Percentiles rank a stretch among this genome's conserved stretches.
Evolutionary conservation across 139 green algal genomes (phyloP).

Genomic region (Picochlorum sp.): DNA sequence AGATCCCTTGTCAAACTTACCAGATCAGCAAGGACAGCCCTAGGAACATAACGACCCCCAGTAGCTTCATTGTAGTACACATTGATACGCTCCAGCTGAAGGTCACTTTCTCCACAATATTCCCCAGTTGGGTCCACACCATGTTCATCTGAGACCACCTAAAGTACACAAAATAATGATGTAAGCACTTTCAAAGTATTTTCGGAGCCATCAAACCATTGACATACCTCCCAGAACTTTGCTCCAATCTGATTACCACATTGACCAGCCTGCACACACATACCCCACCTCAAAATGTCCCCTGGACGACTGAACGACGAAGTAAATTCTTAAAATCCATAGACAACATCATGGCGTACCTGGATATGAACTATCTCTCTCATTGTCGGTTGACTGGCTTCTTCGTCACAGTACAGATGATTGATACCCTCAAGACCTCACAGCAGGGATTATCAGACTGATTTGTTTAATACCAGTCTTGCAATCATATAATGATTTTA

Average conservation of each 20-base stretch:
- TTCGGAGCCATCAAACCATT: neutral
- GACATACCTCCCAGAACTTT: conserved; percentile 88
- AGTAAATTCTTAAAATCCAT: too few relatives aligned
- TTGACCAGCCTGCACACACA: conserved; percentile 67
- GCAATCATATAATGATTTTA: too few relatives aligned
- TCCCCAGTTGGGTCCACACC: conserved; percentile 89
- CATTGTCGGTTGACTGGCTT: conserved; percentile 29
- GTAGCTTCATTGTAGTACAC: conserved; percentile 99
- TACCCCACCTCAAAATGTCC: neutral
- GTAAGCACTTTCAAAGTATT: neutral
- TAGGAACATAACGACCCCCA: conserved; percentile 94
- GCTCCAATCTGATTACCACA: conserved; percentile 97
- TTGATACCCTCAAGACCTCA: too few relatives aligned
- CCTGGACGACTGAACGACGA: neutral
- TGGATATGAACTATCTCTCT: conserved; percentile 94
- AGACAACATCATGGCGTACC: neutral
- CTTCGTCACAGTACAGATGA: too few relatives aligned
- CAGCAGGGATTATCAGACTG: too few relatives aligned
- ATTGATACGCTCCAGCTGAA: conserved; percentile 99
- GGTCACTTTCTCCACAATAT: conserved; percentile 80
- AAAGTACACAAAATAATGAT: neutral
- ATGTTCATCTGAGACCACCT: conserved; percentile 79
- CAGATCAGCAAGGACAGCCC: conserved; percentile 96
- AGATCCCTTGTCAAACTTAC: conserved; percentile 10
- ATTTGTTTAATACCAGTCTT: too few relatives aligned